Evolutionary conservation across 2,329 filamentous ascomycete species (phyloP).

Genomic region (Botrytis pseudocinerea): DNA sequence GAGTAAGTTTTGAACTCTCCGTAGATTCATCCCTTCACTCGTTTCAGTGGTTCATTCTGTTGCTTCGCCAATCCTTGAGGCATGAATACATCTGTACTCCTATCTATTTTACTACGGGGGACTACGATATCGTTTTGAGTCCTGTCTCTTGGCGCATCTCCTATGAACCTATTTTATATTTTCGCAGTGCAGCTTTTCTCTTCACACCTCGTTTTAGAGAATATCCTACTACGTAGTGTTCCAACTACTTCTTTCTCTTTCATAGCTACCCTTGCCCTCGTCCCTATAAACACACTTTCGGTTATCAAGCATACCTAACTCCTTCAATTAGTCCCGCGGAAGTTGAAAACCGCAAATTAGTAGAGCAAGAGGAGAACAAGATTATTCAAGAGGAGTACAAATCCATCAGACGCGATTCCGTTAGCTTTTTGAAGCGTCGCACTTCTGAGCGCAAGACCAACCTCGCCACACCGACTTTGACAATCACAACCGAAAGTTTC

Average conservation of each 20-base stretch:
- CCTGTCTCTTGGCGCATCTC: neutral
- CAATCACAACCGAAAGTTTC: neutral
- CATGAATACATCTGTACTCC: neutral
- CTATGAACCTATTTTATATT: neutral
- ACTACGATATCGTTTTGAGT: neutral
- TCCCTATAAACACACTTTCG: neutral
- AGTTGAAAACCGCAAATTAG: conserved; percentile 3
- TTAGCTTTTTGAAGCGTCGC: conserved; percentile 12
- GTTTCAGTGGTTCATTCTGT: neutral
- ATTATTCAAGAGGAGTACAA: conserved; percentile 11
- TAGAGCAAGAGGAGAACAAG: conserved; percentile 20
- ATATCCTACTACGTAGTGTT: no score
- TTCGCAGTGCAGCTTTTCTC: neutral
- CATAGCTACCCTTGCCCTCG: neutral
- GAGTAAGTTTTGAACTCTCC: neutral
- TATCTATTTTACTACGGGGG: neutral
- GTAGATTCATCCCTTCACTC: neutral
- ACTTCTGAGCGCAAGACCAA: conserved; percentile 14
- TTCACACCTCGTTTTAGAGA: neutral
- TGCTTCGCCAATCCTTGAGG: neutral
- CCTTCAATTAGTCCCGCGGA: neutral
- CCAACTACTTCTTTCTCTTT: neutral
- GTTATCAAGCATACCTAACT: conserved; percentile 6
- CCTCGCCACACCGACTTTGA: neutral
- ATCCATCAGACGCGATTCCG: conserved; percentile 4